Evolutionary conservation across 163 green algal species (phyloP).

Genomic region (Volvox carteri): DNA sequence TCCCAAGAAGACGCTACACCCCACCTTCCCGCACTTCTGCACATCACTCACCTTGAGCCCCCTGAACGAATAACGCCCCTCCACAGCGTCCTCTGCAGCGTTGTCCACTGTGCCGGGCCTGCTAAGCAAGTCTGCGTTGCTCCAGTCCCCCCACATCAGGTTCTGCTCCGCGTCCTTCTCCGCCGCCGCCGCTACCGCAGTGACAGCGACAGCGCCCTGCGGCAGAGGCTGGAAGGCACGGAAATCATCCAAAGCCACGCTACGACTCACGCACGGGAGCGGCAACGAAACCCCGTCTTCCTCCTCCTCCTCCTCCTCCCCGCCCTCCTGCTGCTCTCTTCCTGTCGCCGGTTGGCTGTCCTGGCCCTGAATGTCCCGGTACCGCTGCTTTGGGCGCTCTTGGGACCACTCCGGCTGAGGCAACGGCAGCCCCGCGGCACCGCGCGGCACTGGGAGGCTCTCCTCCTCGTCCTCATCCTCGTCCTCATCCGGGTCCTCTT

Average conservation of each 20-base stretch:
- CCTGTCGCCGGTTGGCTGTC: background rate
- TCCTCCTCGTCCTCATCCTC: conserved; percentile 29
- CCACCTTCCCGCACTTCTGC: too few relatives aligned
- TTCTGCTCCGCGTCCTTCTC: background rate
- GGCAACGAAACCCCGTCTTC: background rate
- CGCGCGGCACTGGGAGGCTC: background rate
- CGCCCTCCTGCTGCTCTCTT: background rate
- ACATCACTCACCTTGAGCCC: too few relatives aligned
- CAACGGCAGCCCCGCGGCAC: background rate
- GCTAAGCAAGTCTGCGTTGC: conserved; percentile 14
- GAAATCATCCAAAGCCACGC: background rate
- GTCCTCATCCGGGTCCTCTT: too few relatives aligned
- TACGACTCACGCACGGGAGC: background rate
- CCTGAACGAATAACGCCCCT: too few relatives aligned
- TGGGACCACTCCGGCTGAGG: conserved; percentile 8
- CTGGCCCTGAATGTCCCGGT: background rate
- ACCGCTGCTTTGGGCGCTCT: background rate
- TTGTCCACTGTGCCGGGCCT: too few relatives aligned
- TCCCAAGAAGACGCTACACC: too few relatives aligned
- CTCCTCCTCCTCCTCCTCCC: background rate
- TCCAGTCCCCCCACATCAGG: background rate
- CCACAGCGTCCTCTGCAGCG: too few relatives aligned
- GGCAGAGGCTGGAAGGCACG: background rate
- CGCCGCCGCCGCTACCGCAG: background rate
- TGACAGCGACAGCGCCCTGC: background rate